phyloP scores from a whole-genome alignment of 2,329 filamentous ascomycete genomes.

The Periconia sp. region DNA sequence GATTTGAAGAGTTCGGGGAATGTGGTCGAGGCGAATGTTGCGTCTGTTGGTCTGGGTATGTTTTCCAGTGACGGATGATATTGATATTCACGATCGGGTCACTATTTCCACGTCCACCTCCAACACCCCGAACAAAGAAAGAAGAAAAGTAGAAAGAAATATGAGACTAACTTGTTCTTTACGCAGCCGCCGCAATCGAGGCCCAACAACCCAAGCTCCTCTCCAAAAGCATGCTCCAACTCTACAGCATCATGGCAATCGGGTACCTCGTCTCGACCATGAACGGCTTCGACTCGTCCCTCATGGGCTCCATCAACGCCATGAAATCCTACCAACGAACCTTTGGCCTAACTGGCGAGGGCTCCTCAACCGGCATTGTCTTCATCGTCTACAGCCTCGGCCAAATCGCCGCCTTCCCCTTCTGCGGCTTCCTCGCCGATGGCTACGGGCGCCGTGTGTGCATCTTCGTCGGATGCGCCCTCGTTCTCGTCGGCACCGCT shows the following conservation, averaged over 20 bases:
- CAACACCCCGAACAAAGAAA: not conserved
- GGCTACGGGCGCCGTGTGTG: conserved; percentile 55
- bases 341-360: conserved; percentile 52
- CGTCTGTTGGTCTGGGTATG: conserved; percentile 34
- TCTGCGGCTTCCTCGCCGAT: conserved; percentile 44
- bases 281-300: conserved; percentile 40
- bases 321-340: conserved; percentile 55
- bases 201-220: conserved; percentile 34
- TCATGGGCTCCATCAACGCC: conserved; percentile 56
- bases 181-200: conserved; percentile 32
- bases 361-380: conserved; percentile 54
- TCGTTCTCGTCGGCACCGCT: conserved; percentile 56
- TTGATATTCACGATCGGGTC: not conserved
- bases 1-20: conserved; percentile 20
- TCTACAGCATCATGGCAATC: conserved; percentile 38
- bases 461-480: conserved; percentile 58
- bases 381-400: conserved; percentile 51
- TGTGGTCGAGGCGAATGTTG: conserved; percentile 31
- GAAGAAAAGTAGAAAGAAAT: not conserved
- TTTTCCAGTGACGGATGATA: not conserved
- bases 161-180: not conserved
- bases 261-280: conserved; percentile 39
- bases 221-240: conserved; percentile 33
- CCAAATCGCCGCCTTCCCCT: conserved; percentile 54
- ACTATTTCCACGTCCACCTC: conserved; percentile 5